phyloP scores from a whole-genome alignment of 805 yeast genomes.

The Cyberlindnera saturnus region DNA sequence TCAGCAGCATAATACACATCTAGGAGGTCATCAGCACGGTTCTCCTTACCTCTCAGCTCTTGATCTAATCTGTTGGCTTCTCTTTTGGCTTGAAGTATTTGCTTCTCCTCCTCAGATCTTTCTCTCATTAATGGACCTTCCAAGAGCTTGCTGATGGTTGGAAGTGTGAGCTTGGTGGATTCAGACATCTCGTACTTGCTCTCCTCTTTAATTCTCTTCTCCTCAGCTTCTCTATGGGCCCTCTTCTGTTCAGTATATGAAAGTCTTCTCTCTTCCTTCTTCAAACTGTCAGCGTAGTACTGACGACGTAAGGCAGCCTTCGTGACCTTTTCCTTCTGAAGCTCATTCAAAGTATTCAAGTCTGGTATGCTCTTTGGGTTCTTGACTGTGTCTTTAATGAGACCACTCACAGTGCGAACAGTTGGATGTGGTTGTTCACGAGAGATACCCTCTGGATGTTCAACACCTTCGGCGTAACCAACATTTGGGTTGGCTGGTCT shows the following conservation, averaged over 20 bases:
- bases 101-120: constrained; percentile 66
- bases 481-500: constrained; percentile 44
- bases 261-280: constrained; percentile 30
- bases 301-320: constrained; percentile 65
- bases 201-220: constrained; percentile 25
- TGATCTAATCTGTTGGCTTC: constrained; percentile 55
- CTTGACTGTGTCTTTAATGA: constrained; percentile 49
- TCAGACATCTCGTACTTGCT: constrained; percentile 37
- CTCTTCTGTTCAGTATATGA: constrained; percentile 27
- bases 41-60: constrained; percentile 46
- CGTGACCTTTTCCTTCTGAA: constrained; percentile 24
- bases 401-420: constrained; percentile 52
- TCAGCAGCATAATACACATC: constrained; percentile 68
- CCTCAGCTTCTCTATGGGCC: constrained; percentile 22
- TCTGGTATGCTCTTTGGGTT: constrained; percentile 32
- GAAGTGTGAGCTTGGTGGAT: constrained; percentile 63
- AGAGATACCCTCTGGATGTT: constrained; percentile 57
- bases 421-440: constrained; percentile 50
- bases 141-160: constrained; percentile 66
- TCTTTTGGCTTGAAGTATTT: constrained; percentile 51
- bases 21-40: constrained; percentile 51
- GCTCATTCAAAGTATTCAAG: constrained; percentile 17
- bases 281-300: constrained; percentile 55
- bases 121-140: constrained; percentile 65
- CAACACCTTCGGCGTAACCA: constrained; percentile 68